Evolutionary conservation across 2,329 filamentous ascomycete species (phyloP), one percentile per base, ranked within the genome.

Genomic region (Calonectria fujianensis): DNA sequence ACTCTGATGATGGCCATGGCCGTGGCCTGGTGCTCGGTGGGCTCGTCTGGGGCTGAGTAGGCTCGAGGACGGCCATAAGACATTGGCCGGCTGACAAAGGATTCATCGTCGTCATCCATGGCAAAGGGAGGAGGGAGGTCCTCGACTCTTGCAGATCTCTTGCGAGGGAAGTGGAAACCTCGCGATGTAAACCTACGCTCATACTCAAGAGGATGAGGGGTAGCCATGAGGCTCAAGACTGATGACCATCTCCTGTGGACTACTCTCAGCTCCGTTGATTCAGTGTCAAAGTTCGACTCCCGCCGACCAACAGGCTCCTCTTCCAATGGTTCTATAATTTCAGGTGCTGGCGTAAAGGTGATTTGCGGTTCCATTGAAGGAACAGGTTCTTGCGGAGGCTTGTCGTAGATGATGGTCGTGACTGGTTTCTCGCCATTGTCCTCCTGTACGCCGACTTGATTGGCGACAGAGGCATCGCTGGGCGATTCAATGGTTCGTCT

Each of bases 211-310:
- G 31, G 29, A 13, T n/a, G 52, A n/a, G 52, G n/a, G 7, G 52
- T n/a, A 13, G 29, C 52, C 29, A 57, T 57, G 16, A 32, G 52
- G 31, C 52, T 57, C 52, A 57, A 29, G 8, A 32, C 52, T 2
- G 52, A 57, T n/a, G 52, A 57, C 52, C 52, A 57, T 7, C 52
- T 35, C 29, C 52, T 57, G 31, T 57, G 52, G 9, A 29, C 29
- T 3, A 57, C 29, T 35, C 18, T 54, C 52, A 31, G 29, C 51
- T 54, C 18, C 29, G 1, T 18, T 57, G 29, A 35, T 11, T n/a
- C 31, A 57, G 52, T 2, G 13, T 35, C 29, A n/a, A 11, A 11
- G 13, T 18, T n/a, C 2, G 52, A 6, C 29, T n/a, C 31, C 18
- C 31, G 29, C 16, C 4, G 13, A 3, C 4, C 27, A 13, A n/a